These are phyloP conservation scores for Barnettozyma populi DNA, from an alignment of 805 yeast genomes.

Conservation along the genomic window DNA sequence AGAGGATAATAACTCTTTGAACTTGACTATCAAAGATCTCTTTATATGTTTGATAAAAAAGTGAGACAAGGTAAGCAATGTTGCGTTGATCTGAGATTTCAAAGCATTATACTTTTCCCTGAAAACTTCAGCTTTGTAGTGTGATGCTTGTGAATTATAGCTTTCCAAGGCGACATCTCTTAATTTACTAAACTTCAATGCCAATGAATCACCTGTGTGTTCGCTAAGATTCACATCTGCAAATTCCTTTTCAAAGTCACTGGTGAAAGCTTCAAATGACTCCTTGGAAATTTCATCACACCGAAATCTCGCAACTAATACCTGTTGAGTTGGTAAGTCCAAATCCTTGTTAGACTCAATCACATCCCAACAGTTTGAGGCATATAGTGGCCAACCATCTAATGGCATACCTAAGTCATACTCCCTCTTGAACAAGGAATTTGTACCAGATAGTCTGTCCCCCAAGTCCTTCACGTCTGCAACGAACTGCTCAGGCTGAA, in stretches of 20 bases:
- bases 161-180: conserved; percentile 40
- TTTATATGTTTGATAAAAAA: conserved; percentile 35
- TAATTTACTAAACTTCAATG: conserved; percentile 38
- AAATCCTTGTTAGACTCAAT: conserved; percentile 89
- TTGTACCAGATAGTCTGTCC: conserved; percentile 41
- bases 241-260: conserved; percentile 8
- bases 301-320: conserved; percentile 87
- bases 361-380: conserved; percentile 89
- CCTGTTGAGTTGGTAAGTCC: conserved; percentile 95
- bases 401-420: conserved; percentile 86
- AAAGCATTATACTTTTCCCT: conserved; percentile 52
- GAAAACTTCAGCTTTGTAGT: conserved; percentile 67
- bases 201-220: conserved; percentile 29
- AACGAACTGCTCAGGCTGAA: conserved; percentile 68
- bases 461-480: conserved; percentile 60
- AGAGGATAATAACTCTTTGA: conserved; percentile 23
- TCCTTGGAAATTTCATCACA: conserved; percentile 79
- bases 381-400: conserved; percentile 94
- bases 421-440: conserved; percentile 50
- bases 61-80: conserved; percentile 39
- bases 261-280: conserved; percentile 22
- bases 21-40: conserved; percentile 27
- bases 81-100: conserved; percentile 40
- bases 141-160: conserved; percentile 70
- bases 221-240: conserved; percentile 9